These are phyloP conservation scores for Cystofilobasidium ferigula DNA, from an alignment of 768 basidiomycete genomes.

Conservation along the genomic window DNA sequence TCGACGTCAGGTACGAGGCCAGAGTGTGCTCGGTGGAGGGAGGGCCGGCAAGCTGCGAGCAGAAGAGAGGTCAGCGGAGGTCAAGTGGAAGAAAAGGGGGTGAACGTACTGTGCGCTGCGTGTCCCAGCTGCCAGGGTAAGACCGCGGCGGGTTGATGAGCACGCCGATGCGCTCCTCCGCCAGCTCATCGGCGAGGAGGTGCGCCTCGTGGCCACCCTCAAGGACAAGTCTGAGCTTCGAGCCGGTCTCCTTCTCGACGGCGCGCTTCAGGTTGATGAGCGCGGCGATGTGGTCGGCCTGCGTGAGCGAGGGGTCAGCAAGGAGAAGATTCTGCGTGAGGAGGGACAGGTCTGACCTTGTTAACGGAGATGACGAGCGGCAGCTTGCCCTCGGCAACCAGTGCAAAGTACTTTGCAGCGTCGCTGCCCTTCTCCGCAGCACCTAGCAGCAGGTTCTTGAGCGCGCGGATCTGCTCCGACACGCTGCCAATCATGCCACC, in stretches of 20 bases:
- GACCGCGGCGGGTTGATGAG: conserved; percentile 56
- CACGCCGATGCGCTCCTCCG: conserved; percentile 55
- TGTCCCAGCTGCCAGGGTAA: conserved; percentile 63
- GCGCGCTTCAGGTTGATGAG: conserved; percentile 57
- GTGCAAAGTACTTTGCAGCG: conserved; percentile 44
- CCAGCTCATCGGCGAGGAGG: conserved; percentile 57
- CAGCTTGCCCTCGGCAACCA: conserved; percentile 42
- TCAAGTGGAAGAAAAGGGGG: no score
- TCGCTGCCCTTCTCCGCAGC: conserved; percentile 41
- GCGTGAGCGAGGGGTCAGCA: neutral
- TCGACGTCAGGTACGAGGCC: conserved; percentile 50
- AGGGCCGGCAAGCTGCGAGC: conserved; percentile 48
- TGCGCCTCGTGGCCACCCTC: conserved; percentile 37
- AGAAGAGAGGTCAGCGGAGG: no score
- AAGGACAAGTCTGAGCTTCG: conserved; percentile 32
- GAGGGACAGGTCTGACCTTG: conserved; percentile 33
- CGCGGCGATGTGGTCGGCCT: conserved; percentile 57
- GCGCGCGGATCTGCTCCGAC: conserved; percentile 51
- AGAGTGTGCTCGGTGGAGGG: conserved; percentile 56
- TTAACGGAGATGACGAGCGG: conserved; percentile 54
- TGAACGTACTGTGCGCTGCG: conserved; percentile 44
- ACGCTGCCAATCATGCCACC: conserved; percentile 28
- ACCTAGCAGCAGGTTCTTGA: conserved; percentile 54
- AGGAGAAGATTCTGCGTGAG: neutral
- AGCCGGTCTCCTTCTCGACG: conserved; percentile 43